Evolutionary conservation across 2,329 filamentous ascomycete species (phyloP).

Genomic region (Iodosphaeria phyllophila): DNA sequence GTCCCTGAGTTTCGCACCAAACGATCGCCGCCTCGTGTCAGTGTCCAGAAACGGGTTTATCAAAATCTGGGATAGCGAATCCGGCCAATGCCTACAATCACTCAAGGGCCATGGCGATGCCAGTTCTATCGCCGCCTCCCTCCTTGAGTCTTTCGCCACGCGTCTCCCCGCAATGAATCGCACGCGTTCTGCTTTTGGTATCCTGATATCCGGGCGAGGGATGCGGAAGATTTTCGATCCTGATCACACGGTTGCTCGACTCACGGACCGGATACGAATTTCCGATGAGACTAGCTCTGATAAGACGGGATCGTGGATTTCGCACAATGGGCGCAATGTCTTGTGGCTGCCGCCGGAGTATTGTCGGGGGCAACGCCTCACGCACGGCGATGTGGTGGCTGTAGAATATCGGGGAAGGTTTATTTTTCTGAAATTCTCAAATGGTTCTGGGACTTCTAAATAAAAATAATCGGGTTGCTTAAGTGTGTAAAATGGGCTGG

Average conservation of each 20-base stretch:
- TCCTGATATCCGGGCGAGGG: too few species aligned
- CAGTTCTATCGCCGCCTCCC: too few species aligned
- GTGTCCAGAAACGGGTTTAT: background rate
- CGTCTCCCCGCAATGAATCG: background rate
- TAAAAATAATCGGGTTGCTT: too few species aligned
- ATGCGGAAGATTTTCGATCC: too few species aligned
- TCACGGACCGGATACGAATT: too few species aligned
- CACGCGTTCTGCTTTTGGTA: background rate
- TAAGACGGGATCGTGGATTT: background rate
- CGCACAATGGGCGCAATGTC: background rate
- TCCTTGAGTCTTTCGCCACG: background rate
- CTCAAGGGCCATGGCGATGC: conserved; percentile 1
- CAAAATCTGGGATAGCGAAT: background rate
- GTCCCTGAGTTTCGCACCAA: conserved; percentile 1
- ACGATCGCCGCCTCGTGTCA: background rate
- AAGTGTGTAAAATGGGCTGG: too few species aligned
- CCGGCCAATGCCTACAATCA: background rate
- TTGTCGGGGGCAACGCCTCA: background rate
- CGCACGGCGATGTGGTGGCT: background rate
- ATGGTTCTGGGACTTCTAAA: too few species aligned
- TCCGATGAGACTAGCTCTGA: too few species aligned
- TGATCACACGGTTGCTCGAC: too few species aligned
- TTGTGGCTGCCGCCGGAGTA: background rate
- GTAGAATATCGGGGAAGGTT: background rate
- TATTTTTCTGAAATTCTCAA: background rate